Evolutionary conservation across 345 rosid genomes (phyloP).

Genomic region (Acer saccharum): DNA sequence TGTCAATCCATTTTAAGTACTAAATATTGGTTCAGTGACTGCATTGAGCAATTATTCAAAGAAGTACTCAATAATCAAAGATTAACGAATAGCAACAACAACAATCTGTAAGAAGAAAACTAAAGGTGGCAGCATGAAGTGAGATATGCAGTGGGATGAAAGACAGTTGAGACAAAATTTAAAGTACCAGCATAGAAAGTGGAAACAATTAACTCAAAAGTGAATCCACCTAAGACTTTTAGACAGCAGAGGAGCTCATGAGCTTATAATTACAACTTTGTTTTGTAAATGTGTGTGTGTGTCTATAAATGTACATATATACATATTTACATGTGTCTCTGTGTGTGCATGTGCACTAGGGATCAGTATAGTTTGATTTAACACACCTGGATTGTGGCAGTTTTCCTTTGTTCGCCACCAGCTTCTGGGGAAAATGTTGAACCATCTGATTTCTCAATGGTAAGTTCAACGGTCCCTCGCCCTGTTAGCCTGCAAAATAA

Average conservation of each 20-base stretch:
- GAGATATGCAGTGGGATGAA: not conserved
- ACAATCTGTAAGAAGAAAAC: not conserved
- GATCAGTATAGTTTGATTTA: not conserved
- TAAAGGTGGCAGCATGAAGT: not conserved
- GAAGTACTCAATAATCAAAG: not conserved
- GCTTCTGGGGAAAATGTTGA: slow-evolving; percentile 76
- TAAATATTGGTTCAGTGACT: too few species aligned
- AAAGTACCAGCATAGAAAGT: too few species aligned
- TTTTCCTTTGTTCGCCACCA: slow-evolving; percentile 73
- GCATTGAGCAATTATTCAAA: too few species aligned
- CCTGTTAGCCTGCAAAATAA: slow-evolving; percentile 68
- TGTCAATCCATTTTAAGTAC: too few species aligned
- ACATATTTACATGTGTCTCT: too few species aligned
- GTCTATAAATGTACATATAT: too few species aligned
- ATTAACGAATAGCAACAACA: not conserved
- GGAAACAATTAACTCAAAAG: not conserved
- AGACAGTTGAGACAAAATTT: too few species aligned
- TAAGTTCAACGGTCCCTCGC: slow-evolving; percentile 80
- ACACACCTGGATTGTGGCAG: slow-evolving; percentile 73
- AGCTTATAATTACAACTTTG: not conserved
- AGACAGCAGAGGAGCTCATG: not conserved
- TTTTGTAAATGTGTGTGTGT: not conserved
- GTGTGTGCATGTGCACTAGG: not conserved
- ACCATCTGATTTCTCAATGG: slow-evolving; percentile 81
- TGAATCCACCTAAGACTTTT: too few species aligned